Base-by-base conservation (phyloP, 2,329 filamentous ascomycete genomes). In the Trichoderma harzianum region DNA sequence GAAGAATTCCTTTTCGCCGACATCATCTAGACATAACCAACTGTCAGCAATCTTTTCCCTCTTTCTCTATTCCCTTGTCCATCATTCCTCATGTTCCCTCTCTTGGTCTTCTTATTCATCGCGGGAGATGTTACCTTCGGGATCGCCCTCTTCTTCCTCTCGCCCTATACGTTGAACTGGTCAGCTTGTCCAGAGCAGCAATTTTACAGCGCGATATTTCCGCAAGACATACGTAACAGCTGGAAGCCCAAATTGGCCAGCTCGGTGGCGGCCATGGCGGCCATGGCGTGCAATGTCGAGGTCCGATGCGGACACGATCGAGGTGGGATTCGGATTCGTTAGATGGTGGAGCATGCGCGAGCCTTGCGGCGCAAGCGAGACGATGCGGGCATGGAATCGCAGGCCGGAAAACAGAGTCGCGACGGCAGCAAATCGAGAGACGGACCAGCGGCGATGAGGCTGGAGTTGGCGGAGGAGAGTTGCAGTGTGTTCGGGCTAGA, bases 1-100 rank as follows among this genome's bases (percentile, higher is more conserved):
- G 80, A 94, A 93, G 75, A 97, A 93, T 85, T 99, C 96, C 86
- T 97, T 95, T 82, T 97, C 90, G 62, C 93, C 92, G 57, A 93
- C 94, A 73, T 91, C 89, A 77, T 90, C 89, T 89, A 76, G 16
- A 47, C 34, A 39, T 53, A 43, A 1, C 34, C 72, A 21, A 67
- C 69, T 39, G 68, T 73, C 58, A 75, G 65, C 65, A 32, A 36
- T 39, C 1, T 53, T 65, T n/a, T 62, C 16, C 18, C 3, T 43
- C 14, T 36, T 36, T 6, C 11, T 18, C 61, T 18, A n/a, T 43
- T 43, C 47, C 64, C 70, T 55, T 47, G 4, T 18, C 21, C 26
- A 11, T 47, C 14, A 1, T 61, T 21, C 10, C 36, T 3, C 47
- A n/a, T 30, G n/a, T 36, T 10, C 12, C 14, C 18, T 39, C 28